These are phyloP conservation scores for Ceratobasidium sp. DNA, from an alignment of 1,284 basidiomycete species.

Conservation along the genomic window DNA sequence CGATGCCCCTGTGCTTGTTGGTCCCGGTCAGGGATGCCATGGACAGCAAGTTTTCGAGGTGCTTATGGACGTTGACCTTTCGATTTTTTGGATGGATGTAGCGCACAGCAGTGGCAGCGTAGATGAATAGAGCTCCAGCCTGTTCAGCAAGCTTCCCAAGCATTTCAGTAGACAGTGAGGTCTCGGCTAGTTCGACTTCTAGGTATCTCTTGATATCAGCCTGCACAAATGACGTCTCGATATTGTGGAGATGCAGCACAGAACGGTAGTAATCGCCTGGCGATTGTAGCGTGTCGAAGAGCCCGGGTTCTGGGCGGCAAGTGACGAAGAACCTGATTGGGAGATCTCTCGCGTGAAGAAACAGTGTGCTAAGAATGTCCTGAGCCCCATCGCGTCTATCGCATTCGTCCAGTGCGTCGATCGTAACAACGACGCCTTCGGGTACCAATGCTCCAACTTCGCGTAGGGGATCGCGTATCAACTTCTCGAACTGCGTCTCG, in stretches of 20 bases:
- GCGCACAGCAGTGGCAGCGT: conserved; percentile 11
- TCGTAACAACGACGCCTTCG: not conserved
- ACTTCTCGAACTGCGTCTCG: conserved; percentile 48
- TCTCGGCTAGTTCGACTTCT: not conserved
- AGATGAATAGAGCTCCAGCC: conserved; percentile 25
- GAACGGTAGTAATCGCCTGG: not conserved
- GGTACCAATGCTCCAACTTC: not conserved
- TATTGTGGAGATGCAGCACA: conserved; percentile 10
- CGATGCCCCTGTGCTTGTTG: no score
- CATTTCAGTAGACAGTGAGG: not conserved
- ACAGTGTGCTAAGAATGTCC: conserved; percentile 47
- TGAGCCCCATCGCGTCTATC: conserved; percentile 22
- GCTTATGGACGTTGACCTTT: not conserved
- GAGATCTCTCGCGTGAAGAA: conserved; percentile 49
- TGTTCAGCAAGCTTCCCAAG: not conserved
- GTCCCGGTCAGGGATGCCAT: not conserved
- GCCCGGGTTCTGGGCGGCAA: conserved; percentile 49
- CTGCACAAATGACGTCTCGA: conserved; percentile 12
- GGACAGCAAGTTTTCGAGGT: not conserved
- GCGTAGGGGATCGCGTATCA: conserved; percentile 26
- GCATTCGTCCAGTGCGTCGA: conserved; percentile 55
- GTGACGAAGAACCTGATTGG: conserved; percentile 52
- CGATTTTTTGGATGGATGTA: not conserved
- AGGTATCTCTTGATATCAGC: conserved; percentile 18
- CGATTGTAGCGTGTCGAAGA: not conserved